Evolutionary conservation across 352 stramenopile species (phyloP).

Genomic region (Saprolegnia diclina): DNA sequence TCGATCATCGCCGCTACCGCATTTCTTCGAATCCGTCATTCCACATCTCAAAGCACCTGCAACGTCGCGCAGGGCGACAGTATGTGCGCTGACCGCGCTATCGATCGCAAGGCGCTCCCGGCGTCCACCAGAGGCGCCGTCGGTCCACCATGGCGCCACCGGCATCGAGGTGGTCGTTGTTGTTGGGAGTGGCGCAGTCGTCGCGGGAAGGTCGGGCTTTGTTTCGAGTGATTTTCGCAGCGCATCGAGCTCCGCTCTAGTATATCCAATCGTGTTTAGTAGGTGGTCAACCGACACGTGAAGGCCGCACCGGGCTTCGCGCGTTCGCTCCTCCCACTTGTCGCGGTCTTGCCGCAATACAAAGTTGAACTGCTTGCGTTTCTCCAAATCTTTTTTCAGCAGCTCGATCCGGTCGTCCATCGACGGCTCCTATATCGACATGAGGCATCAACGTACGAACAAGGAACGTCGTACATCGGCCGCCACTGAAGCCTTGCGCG

Average conservation of each 20-base stretch:
- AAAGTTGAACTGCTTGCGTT: constrained; percentile 25
- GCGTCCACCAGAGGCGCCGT: neutral
- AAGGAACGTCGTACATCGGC: neutral
- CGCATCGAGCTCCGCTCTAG: neutral
- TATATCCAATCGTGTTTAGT: neutral
- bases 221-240: too few relatives aligned
- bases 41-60: neutral
- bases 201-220: too few relatives aligned
- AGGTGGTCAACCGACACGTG: neutral
- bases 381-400: constrained; percentile 17
- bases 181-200: too few relatives aligned
- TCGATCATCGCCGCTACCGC: constrained; percentile 3
- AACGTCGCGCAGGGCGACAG: neutral
- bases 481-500: neutral
- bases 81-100: too few relatives aligned
- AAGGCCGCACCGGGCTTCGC: constrained; percentile 40
- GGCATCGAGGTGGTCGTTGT: too few relatives aligned
- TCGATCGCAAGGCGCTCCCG: neutral
- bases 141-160: neutral
- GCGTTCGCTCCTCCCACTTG: constrained; percentile 53
- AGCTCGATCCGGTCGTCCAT: neutral
- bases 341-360: constrained; percentile 48
- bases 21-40: neutral
- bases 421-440: neutral
- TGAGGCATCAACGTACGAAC: neutral